phyloP scores from a whole-genome alignment of 2,329 filamentous ascomycete species.

The Colletotrichum truncatum region DNA sequence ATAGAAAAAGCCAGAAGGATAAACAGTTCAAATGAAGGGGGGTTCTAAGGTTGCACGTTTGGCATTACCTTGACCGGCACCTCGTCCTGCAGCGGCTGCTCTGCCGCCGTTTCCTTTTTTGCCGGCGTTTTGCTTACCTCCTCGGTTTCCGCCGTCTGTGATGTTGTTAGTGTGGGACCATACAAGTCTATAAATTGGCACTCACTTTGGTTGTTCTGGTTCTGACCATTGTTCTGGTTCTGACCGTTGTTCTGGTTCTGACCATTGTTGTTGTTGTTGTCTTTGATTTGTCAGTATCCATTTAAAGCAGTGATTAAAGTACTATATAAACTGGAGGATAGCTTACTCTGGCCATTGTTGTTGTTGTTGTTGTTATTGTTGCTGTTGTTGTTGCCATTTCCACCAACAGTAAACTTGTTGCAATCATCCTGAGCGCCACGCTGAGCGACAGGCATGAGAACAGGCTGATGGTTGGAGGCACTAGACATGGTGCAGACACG shows the following conservation, averaged over 20 bases:
- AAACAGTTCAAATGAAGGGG: neutral
- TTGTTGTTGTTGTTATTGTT: slow-evolving; percentile 33
- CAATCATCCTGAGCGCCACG: slow-evolving; percentile 75
- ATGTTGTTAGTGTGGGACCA: neutral
- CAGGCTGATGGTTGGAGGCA: slow-evolving; percentile 73
- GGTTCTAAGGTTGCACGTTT: slow-evolving; percentile 9
- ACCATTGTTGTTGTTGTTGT: slow-evolving; percentile 32
- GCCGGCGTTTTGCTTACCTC: slow-evolving; percentile 20
- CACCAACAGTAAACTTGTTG: slow-evolving; percentile 34
- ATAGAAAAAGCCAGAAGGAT: neutral
- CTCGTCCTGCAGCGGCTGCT: slow-evolving; percentile 8
- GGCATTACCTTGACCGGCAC: slow-evolving; percentile 26
- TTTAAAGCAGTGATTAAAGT: too few species aligned
- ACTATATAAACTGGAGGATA: too few species aligned
- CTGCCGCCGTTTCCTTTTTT: neutral
- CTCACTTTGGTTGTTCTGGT: slow-evolving; percentile 16
- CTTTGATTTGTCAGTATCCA: neutral
- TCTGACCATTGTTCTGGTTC: slow-evolving; percentile 27
- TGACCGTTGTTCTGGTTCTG: slow-evolving; percentile 30
- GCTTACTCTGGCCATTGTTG: slow-evolving; percentile 15
- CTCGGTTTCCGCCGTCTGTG: neutral
- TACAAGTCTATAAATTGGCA: neutral
- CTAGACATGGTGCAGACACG: slow-evolving; percentile 71
- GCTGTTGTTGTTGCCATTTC: slow-evolving; percentile 34
- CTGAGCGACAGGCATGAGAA: slow-evolving; percentile 73